A percentile compares a stretch with the other conserved stretches of the same genome.
phyloP scores from a whole-genome alignment of 495 filamentous ascomycete species.

The Aspergillus wentii region DNA sequence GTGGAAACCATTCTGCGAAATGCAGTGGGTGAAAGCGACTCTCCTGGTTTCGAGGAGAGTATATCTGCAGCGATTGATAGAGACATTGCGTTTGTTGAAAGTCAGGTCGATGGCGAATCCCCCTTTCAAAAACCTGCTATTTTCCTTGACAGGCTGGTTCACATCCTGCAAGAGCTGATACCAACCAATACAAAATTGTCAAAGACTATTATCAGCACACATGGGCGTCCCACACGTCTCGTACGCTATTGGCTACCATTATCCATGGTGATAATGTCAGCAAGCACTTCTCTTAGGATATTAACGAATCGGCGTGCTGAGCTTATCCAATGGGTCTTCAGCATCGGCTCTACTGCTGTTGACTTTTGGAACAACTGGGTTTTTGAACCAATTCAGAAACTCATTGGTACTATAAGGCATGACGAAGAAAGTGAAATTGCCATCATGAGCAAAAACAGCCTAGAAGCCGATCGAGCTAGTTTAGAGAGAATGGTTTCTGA shows the following conservation, averaged over 20 bases:
- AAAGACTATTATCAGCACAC: constrained; percentile 39
- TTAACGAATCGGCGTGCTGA: constrained; percentile 64
- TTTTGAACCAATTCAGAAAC: constrained; percentile 71
- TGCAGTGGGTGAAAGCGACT: constrained; percentile 38
- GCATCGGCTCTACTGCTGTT: constrained; percentile 68
- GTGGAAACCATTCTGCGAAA: constrained; percentile 71
- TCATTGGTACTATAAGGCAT: constrained; percentile 88
- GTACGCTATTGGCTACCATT: constrained; percentile 86
- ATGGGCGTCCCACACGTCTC: constrained; percentile 72
- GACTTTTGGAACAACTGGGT: constrained; percentile 98
- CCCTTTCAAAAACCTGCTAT: constrained; percentile 42
- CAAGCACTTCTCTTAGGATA: constrained; percentile 74
- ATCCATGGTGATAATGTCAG: constrained; percentile 58
- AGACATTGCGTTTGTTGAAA: constrained; percentile 44
- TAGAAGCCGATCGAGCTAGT: constrained; percentile 83
- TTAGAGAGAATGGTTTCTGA: constrained; percentile 97
- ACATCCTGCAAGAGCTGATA: constrained; percentile 55
- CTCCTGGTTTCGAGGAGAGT: constrained; percentile 67
- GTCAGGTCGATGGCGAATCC: constrained; percentile 17
- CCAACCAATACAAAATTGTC: constrained; percentile 55
- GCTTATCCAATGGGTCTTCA: constrained; percentile 68
- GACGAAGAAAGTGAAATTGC: constrained; percentile 87
- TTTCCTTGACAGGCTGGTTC: constrained; percentile 62
- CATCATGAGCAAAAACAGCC: constrained; percentile 86
- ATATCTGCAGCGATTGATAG: constrained; percentile 61